Evolutionary conservation across 768 basidiomycete species (phyloP).

Genomic region (Amanita polypyramis): DNA sequence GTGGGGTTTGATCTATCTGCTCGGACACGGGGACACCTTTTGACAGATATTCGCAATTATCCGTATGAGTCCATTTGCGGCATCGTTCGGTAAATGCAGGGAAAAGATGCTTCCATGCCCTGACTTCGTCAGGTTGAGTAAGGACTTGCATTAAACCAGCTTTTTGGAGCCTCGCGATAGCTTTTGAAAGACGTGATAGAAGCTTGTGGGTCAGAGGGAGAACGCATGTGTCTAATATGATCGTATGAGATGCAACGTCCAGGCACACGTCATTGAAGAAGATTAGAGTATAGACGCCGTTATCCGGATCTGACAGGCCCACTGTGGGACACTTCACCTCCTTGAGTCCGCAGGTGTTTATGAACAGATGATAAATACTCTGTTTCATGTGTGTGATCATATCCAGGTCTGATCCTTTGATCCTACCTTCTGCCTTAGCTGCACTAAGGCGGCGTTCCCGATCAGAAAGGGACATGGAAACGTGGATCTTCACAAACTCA

Average conservation of each 20-base stretch:
- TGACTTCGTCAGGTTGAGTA: slow-evolving; percentile 23
- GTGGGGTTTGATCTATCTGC: slow-evolving; percentile 26
- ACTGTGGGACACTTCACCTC: slow-evolving; percentile 9
- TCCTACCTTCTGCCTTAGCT: not conserved
- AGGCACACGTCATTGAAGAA: slow-evolving; percentile 35
- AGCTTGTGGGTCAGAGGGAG: slow-evolving; percentile 21
- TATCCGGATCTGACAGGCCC: slow-evolving; percentile 14
- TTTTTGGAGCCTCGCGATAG: not conserved
- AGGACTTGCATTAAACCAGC: slow-evolving; percentile 9
- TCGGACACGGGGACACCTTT: slow-evolving; percentile 26
- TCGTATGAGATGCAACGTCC: slow-evolving; percentile 37
- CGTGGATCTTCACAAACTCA: slow-evolving; percentile 6
- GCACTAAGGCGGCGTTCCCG: slow-evolving; percentile 9
- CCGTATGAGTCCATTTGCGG: slow-evolving; percentile 37
- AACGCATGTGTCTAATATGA: slow-evolving; percentile 41
- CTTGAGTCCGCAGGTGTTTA: not conserved
- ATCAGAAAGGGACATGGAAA: slow-evolving; percentile 9
- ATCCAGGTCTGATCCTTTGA: not conserved
- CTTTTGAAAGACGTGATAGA: not conserved
- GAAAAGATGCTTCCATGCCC: slow-evolving; percentile 40
- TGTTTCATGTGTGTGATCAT: slow-evolving; percentile 10
- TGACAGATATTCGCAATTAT: slow-evolving; percentile 35
- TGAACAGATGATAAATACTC: slow-evolving; percentile 9
- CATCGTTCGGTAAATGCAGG: slow-evolving; percentile 44
- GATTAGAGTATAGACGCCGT: slow-evolving; percentile 26